Evolutionary conservation across 805 yeast genomes (phyloP).

Genomic region (Barnettozyma pratensis): DNA sequence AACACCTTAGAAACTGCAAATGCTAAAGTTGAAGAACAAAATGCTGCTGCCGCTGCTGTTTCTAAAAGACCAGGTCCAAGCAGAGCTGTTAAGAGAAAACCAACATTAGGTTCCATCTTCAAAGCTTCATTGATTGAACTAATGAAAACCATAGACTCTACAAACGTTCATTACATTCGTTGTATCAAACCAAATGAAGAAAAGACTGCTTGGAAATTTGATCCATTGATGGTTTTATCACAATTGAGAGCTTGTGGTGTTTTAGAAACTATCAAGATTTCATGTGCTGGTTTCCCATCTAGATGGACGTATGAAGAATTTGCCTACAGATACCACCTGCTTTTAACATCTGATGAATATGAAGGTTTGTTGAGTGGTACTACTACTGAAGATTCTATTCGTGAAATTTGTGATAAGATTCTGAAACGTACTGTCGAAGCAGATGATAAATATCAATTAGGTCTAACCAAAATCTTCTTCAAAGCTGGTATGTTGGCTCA

Average conservation of each 20-base stretch:
- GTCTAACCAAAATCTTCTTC: conserved; percentile 90
- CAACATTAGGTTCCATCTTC: conserved; percentile 92
- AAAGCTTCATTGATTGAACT: conserved; percentile 87
- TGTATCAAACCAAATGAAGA: conserved; percentile 96
- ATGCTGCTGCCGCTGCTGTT: conserved; percentile 20
- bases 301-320: conserved; percentile 94
- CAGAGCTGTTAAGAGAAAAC: conserved; percentile 61
- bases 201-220: conserved; percentile 94
- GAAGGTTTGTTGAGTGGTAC: conserved; percentile 48
- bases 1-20: conserved; percentile 53
- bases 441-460: conserved; percentile 73
- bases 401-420: conserved; percentile 63
- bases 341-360: conserved; percentile 70
- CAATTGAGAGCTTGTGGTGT: conserved; percentile 99
- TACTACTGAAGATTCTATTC: conserved; percentile 50
- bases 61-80: conserved; percentile 34
- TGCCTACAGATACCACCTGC: conserved; percentile 80
- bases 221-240: conserved; percentile 89
- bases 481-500: conserved; percentile 95
- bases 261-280: conserved; percentile 89
- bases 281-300: conserved; percentile 97
- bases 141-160: conserved; percentile 88
- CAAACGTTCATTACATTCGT: conserved; percentile 94
- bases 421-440: conserved; percentile 60
- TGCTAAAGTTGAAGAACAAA: conserved; percentile 28